These are phyloP conservation scores for Blastocladiella emersonii DNA, from an alignment of 371 early-diverging fungal genomes.

Conservation along the genomic window DNA sequence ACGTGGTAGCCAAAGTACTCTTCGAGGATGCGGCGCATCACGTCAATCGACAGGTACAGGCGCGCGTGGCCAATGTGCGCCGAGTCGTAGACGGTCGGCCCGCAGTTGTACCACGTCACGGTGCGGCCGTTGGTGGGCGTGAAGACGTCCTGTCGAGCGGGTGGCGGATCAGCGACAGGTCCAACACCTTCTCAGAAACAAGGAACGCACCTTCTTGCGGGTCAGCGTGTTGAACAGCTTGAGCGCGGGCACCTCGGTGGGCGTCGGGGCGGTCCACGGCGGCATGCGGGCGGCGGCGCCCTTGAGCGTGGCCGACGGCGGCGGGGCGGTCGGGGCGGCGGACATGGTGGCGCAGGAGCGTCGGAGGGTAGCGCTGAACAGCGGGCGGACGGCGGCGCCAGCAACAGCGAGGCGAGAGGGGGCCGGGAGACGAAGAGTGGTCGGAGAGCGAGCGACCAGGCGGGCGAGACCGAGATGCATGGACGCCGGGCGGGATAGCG, in stretches of 20 bases:
- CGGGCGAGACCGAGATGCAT: too few relatives aligned
- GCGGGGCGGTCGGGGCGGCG: not conserved
- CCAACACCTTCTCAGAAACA: not conserved
- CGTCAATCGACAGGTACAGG: constrained; percentile 91
- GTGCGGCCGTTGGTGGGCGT: constrained; percentile 60
- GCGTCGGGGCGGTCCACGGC: constrained; percentile 17
- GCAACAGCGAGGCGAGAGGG: too few relatives aligned
- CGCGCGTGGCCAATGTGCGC: constrained; percentile 99
- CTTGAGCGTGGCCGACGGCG: not conserved
- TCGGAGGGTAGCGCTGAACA: too few relatives aligned
- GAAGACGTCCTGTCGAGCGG: constrained; percentile 56
- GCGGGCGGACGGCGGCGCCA: too few relatives aligned
- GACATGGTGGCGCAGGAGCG: not conserved
- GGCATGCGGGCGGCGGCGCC: constrained; percentile 10
- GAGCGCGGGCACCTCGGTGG: constrained; percentile 24
- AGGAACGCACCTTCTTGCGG: constrained; percentile 39
- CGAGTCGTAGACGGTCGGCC: constrained; percentile 98
- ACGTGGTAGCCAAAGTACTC: constrained; percentile 96
- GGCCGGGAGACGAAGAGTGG: too few relatives aligned
- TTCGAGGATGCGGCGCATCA: constrained; percentile 85
- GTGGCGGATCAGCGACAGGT: not conserved
- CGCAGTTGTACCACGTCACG: constrained; percentile 96
- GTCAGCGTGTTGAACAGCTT: constrained; percentile 64
- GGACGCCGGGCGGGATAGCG: too few relatives aligned
- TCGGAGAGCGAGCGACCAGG: too few relatives aligned